Percentiles rank a stretch among this genome's conserved stretches.
Conservation (phyloP, 805 yeast genomes). For the Jamesozyma spencerorum region DNA sequence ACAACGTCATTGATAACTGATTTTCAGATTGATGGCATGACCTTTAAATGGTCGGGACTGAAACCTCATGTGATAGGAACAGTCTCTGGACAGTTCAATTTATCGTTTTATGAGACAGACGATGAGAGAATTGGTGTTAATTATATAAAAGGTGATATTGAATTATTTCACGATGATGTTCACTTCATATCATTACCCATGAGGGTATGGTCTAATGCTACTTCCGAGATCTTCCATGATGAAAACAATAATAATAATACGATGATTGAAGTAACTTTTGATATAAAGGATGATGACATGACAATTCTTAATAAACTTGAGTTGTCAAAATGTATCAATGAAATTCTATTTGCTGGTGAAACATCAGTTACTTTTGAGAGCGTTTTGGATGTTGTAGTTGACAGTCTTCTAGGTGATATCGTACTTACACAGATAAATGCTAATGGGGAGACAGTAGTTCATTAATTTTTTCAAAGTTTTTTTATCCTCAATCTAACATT, state of each 20-base stretch:
- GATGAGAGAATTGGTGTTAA: slow-evolving; percentile 26
- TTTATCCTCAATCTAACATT: too few species aligned
- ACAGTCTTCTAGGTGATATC: slow-evolving; percentile 22
- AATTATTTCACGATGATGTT: slow-evolving; percentile 31
- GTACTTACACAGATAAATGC: slow-evolving; percentile 21
- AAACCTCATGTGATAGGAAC: slow-evolving; percentile 34
- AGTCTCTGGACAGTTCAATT: slow-evolving; percentile 26
- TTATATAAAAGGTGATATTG: slow-evolving; percentile 35
- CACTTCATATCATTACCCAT: slow-evolving; percentile 39
- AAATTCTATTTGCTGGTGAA: slow-evolving; percentile 35
- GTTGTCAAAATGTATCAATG: slow-evolving; percentile 37
- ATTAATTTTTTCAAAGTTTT: slow-evolving; percentile 2
- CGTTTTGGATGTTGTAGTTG: slow-evolving; percentile 18
- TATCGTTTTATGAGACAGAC: slow-evolving; percentile 27
- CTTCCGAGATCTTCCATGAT: slow-evolving; percentile 28
- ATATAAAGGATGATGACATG: slow-evolving; percentile 36
- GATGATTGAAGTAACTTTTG: slow-evolving; percentile 32
- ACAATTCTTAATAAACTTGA: slow-evolving; percentile 34
- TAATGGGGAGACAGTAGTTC: slow-evolving; percentile 21
- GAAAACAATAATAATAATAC: slow-evolving; percentile 13
- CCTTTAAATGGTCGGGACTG: slow-evolving; percentile 29
- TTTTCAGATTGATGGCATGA: slow-evolving; percentile 32
- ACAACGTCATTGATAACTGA: slow-evolving; percentile 26
- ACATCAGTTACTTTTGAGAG: slow-evolving; percentile 22
- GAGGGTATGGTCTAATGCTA: slow-evolving; percentile 38